Evolutionary conservation across 768 basidiomycete genomes (phyloP), one percentile per base, ranked within the genome.

Genomic region (Lentinula edodes): DNA sequence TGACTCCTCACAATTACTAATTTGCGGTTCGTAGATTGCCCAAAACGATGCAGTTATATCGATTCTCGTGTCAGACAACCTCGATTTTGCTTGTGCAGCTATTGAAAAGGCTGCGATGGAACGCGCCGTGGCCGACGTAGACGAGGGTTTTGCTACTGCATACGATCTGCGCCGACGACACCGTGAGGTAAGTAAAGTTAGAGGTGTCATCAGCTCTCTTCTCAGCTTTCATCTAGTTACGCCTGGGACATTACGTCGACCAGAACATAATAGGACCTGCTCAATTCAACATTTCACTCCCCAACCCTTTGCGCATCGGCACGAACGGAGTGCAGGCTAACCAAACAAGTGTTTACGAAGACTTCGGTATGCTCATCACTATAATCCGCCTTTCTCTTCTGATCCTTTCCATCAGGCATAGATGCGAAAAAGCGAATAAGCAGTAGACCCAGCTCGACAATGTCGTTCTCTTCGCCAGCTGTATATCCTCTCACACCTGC

Each of bases 31-130:
- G 76, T 83, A 91, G 74, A 81, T 88, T 71, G 83, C 95, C 12
- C 76, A 65, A 57, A 81, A 93, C 3, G 96, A 98, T 61, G 88
- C 88, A 62, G 88, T 92, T 36, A 76, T 92, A 53, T 73, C 81
- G 7, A 78, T 95, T 36, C 81, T 98, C 42, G 93, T 95, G 13
- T 84, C 87, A 62, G 95, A 98, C 66, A 98, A 99, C 68, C 80
- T 97, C 55, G 95, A 98, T 48, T 80, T 92, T 51, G 96, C 96
- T 15, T 98, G 96, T 70, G 83, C 85, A 58, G 92, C 94, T 8
- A 95, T 99, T 64, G 95, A 98, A 75, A 95, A 93, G 68, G 95
- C 95, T 5, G 97, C 97, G 0, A 97, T 97, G 91, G 95, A 98
- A 68, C 86, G 93, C 62, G 95, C 95, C 6, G 84, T 93, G 56